Evolutionary conservation across 164 flowering plant species (phyloP).

Genomic region (Protea cynaroides): DNA sequence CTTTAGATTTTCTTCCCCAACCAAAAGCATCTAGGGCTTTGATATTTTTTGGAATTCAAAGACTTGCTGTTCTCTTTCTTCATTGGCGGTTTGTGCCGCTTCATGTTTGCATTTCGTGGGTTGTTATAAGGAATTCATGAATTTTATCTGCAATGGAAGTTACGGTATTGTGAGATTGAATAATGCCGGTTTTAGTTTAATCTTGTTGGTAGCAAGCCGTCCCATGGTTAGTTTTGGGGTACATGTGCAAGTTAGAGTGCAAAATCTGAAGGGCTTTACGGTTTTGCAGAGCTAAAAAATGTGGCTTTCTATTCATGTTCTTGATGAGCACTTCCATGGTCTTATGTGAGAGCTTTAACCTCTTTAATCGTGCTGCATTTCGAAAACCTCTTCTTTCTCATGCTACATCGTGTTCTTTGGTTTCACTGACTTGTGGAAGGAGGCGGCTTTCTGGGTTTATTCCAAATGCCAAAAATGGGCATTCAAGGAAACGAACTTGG

Average conservation of each 20-base stretch:
- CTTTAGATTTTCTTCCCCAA: neutral
- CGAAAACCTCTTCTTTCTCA: conserved; percentile 2
- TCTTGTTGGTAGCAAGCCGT: neutral
- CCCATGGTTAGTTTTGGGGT: conserved; percentile 5
- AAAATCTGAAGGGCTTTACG: conserved; percentile 8
- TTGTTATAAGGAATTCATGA: neutral
- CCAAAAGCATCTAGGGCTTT: too few relatives aligned
- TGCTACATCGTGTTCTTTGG: conserved; percentile 6
- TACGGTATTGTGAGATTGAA: neutral
- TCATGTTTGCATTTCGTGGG: neutral
- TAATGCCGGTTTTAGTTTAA: neutral
- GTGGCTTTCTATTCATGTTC: conserved; percentile 37
- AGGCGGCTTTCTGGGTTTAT: conserved; percentile 32
- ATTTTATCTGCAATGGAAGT: neutral
- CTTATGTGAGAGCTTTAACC: conserved; percentile 30
- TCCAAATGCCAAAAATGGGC: conserved; percentile 36
- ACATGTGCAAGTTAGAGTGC: conserved; percentile 3
- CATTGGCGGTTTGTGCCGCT: conserved; percentile 6
- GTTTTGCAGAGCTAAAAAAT: conserved; percentile 35
- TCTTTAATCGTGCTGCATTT: conserved; percentile 8
- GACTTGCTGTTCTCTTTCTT: neutral
- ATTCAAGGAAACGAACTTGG: conserved; percentile 45
- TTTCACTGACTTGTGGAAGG: conserved; percentile 20
- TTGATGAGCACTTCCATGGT: conserved; percentile 76
- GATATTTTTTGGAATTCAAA: neutral